Evolutionary conservation across 768 basidiomycete species (phyloP), one percentile per base, ranked within the genome.

Genomic region (Suillus weaverae): DNA sequence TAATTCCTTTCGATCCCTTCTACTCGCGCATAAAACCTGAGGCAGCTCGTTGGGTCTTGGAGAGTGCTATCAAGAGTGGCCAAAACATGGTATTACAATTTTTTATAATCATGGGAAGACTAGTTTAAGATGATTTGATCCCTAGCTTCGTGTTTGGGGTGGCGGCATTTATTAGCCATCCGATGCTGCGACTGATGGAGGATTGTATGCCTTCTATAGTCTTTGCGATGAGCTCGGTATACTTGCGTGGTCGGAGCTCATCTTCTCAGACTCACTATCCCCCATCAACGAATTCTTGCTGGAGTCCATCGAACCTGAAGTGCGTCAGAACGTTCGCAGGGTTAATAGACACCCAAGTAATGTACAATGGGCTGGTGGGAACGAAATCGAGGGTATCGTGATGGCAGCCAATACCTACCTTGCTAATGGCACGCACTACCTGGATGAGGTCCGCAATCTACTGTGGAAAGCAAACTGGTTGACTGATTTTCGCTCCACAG

Each of bases 1-100:
- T 86, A 67, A 85, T 87, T 63, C 86, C 86, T 1, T 86, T 85
- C 67, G 86, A 88, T 72, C 83, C 83, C 9, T 87, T 88, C 71
- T 86, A 86, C 65, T 74, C 84, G 36, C 76, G 86, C 46, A 81
- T 78, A 14, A 80, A 81, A 11, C 78, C 81, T 13, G 84, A 83
- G 32, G 76, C 80, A 63, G 84, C 85, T 8, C 74, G 82, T 39
- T 87, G 85, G 86, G 74, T 87, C 26, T 71, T 87, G 16, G 81
- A 86, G 72, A 86, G 85, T 65, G 85, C 83, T 3, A 80, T 84
- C 3, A 71, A 74, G 55, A 84, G 83, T 62, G 85, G 84, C 10
- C 86, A 87, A 72, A 87, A 87, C 65, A 86, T 85, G 85, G 85
- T 86, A 59, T 32, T 3, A 13, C 6, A 20, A 20, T 13, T 59